Conservation (phyloP, 2,329 filamentous ascomycete species). For the Chaetothyriales sp. region DNA sequence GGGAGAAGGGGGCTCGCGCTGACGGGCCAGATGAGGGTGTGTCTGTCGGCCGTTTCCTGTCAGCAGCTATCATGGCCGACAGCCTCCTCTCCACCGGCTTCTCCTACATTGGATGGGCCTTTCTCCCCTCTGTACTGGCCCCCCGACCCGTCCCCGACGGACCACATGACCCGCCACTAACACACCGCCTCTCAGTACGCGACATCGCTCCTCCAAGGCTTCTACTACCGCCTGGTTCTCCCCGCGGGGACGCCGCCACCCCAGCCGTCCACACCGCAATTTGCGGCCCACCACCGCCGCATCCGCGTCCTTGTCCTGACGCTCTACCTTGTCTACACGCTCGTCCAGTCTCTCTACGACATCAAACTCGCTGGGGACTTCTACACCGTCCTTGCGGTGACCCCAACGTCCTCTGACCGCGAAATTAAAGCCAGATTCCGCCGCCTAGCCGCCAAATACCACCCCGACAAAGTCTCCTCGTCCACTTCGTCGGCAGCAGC, state of each 20-base stretch:
- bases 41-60: no score
- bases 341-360: conserved; percentile 81
- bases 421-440: conserved; percentile 77
- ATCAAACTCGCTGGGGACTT: conserved; percentile 59
- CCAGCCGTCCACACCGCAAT: conserved; percentile 51
- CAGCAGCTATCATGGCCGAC: conserved; percentile 14
- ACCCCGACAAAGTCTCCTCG: conserved; percentile 66
- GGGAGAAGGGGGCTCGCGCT: no score
- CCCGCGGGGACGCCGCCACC: conserved; percentile 78
- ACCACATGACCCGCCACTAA: not conserved
- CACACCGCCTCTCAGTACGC: conserved; percentile 44
- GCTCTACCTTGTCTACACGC: conserved; percentile 75
- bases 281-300: conserved; percentile 59
- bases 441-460: conserved; percentile 52
- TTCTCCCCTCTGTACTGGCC: conserved; percentile 44
- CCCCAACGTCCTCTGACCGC: conserved; percentile 51
- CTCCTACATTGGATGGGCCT: conserved; percentile 47
- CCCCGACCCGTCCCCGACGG: not conserved
- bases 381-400: conserved; percentile 63
- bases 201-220: conserved; percentile 60
- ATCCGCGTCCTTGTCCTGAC: conserved; percentile 75
- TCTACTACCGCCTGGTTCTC: conserved; percentile 80
- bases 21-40: no score
- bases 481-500: conserved; percentile 7
- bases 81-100: conserved; percentile 34